Percentiles rank a stretch among this genome's conserved stretches.
Evolutionary conservation across 257 asterid genomes (phyloP).

Genomic region (Scutellaria baicalensis): DNA sequence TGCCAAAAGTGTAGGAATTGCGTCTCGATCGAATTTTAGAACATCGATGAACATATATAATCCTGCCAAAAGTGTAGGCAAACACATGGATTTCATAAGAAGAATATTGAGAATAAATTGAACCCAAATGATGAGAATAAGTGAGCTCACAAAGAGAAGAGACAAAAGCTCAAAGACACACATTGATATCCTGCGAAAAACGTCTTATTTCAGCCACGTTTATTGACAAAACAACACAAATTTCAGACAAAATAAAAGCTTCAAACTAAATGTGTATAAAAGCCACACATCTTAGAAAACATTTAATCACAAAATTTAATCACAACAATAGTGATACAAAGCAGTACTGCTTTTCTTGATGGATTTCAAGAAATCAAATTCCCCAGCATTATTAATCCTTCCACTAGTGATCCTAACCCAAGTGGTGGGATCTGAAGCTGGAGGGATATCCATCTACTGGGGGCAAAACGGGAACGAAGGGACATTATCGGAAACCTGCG

Average conservation of each 20-base stretch:
- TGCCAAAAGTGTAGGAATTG: conserved; percentile 8
- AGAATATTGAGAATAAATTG: conserved; percentile 1
- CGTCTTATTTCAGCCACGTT: conserved; percentile 7
- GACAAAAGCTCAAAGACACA: conserved; percentile 4
- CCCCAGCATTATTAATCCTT: neutral
- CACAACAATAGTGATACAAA: too few species aligned
- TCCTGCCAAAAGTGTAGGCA: conserved; percentile 8
- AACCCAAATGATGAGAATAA: neutral
- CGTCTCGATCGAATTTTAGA: too few species aligned
- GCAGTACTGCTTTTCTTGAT: too few species aligned
- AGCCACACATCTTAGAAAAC: neutral
- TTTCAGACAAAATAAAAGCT: conserved; percentile 18
- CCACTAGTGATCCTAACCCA: conserved; percentile 18
- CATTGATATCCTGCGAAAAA: neutral
- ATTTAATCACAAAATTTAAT: neutral
- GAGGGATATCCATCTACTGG: conserved; percentile 53
- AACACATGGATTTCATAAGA: neutral
- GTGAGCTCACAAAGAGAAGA: neutral
- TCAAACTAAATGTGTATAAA: conserved; percentile 11
- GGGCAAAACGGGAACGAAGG: conserved; percentile 63
- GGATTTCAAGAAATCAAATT: conserved; percentile 22
- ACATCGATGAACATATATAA: too few species aligned
- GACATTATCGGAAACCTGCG: conserved; percentile 43
- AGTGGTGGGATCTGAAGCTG: conserved; percentile 37
- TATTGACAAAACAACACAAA: neutral